Conservation (phyloP, 495 filamentous ascomycete genomes). For the Penicillium steckii region DNA sequence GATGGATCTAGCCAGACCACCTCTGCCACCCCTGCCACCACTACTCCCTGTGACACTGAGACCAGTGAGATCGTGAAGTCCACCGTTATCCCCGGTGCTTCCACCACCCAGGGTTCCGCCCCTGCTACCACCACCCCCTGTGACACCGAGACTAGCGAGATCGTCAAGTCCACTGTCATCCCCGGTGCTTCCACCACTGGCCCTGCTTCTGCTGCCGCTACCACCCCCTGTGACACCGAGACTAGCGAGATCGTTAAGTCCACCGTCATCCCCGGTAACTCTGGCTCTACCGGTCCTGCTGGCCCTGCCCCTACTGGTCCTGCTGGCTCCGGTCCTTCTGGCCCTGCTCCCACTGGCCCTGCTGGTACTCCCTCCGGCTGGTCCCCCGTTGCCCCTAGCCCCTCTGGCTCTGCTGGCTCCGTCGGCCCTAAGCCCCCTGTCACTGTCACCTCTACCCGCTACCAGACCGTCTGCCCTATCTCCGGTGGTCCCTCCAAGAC, state of each 20-base stretch:
- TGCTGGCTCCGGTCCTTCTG: neutral
- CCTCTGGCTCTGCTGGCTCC: neutral
- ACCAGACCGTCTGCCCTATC: slow-evolving; percentile 9
- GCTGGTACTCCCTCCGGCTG: neutral
- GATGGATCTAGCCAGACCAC: slow-evolving; percentile 9
- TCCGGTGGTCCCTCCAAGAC: slow-evolving; percentile 6
- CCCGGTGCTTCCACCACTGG: neutral
- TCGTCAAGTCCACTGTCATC: slow-evolving; percentile 2
- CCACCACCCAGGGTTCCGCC: neutral
- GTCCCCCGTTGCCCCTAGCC: neutral
- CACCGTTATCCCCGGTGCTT: neutral
- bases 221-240: slow-evolving; percentile 1
- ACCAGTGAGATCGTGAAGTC: neutral
- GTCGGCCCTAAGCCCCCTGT: neutral
- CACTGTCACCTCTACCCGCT: slow-evolving; percentile 1
- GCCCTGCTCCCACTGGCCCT: neutral
- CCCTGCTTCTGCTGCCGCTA: neutral
- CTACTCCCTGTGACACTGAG: neutral
- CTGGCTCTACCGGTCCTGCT: slow-evolving; percentile 5
- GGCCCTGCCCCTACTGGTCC: neutral
- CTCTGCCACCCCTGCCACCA: neutral
- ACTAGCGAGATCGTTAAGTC: neutral
- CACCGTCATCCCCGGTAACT: neutral
- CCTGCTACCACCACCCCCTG: slow-evolving; percentile 2
- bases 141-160: neutral